Percentiles rank a stretch among this genome's conserved stretches.
phyloP scores from a whole-genome alignment of 768 basidiomycete species.

The Tylopilus balloui region DNA sequence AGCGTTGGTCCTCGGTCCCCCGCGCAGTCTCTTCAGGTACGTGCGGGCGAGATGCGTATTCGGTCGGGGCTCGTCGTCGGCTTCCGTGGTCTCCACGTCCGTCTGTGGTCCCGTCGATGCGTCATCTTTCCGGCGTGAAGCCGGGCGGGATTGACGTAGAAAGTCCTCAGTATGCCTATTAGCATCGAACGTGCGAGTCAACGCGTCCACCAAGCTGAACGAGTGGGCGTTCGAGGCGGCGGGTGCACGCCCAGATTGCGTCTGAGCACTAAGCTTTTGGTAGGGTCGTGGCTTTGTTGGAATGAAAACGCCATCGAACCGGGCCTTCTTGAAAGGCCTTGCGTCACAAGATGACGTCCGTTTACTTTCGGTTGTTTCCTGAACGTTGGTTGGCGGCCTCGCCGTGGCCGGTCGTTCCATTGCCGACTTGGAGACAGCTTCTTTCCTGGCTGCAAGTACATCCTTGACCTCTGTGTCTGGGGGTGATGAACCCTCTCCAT shows the following conservation, averaged over 20 bases:
- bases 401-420: neutral
- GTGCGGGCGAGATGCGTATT: slow-evolving; percentile 12
- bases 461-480: slow-evolving; percentile 13
- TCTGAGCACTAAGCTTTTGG: neutral
- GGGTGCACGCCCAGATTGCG: neutral
- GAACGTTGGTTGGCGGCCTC: neutral
- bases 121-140: neutral
- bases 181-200: slow-evolving; percentile 25
- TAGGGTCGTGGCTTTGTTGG: slow-evolving; percentile 2
- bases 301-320: slow-evolving; percentile 26
- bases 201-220: slow-evolving; percentile 22
- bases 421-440: neutral
- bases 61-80: slow-evolving; percentile 16
- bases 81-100: slow-evolving; percentile 22
- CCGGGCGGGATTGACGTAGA: neutral
- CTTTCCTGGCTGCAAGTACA: neutral
- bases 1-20: neutral
- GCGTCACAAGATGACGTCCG: neutral
- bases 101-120: slow-evolving; percentile 11
- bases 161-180: slow-evolving; percentile 14
- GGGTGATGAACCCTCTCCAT: neutral
- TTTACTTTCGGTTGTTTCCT: neutral
- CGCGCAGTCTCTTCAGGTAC: slow-evolving; percentile 2
- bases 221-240: neutral
- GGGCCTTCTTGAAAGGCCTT: slow-evolving; percentile 9